phyloP scores from a whole-genome alignment of 2,329 filamentous ascomycete species.

The Lachnellula hyalina region DNA sequence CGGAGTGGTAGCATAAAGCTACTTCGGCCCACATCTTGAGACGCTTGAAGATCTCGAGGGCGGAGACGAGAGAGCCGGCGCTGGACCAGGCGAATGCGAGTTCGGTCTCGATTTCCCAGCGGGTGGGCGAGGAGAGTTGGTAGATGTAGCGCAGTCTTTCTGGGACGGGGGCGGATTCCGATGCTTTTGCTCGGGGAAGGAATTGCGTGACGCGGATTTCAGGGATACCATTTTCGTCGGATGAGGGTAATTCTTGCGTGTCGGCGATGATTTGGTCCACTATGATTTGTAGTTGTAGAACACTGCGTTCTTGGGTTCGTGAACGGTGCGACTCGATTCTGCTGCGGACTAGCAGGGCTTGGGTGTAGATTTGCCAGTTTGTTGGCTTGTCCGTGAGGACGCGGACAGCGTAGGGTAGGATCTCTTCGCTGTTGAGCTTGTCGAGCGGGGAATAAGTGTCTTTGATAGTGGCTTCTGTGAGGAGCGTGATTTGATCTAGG shows the following conservation, averaged over 20 bases:
- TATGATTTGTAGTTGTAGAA: conserved; percentile 89
- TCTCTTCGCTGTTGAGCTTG: conserved; percentile 86
- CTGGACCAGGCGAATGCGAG: conserved; percentile 88
- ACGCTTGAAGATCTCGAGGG: conserved; percentile 92
- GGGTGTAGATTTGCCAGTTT: conserved; percentile 98
- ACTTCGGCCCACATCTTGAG: conserved; percentile 93
- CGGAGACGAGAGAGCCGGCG: conserved; percentile 80
- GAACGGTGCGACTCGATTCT: conserved; percentile 85
- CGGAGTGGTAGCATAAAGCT: conserved; percentile 64
- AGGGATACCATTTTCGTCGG: conserved; percentile 31
- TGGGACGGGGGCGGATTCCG: conserved; percentile 71
- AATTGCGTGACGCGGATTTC: conserved; percentile 64
- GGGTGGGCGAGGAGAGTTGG: conserved; percentile 73
- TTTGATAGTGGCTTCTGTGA: conserved; percentile 82
- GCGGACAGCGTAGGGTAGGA: conserved; percentile 81
- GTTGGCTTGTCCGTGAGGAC: conserved; percentile 84
- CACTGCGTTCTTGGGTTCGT: conserved; percentile 80
- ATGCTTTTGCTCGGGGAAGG: conserved; percentile 67
- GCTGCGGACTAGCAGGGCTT: conserved; percentile 83
- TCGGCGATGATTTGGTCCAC: conserved; percentile 94
- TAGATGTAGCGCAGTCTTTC: conserved; percentile 81
- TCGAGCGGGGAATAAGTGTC: conserved; percentile 81
- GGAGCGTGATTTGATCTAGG: conserved; percentile 83
- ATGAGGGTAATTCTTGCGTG: conserved; percentile 41
- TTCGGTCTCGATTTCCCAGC: conserved; percentile 94